Evolutionary conservation across 179 eudicot genomes (phyloP), one percentile per base, ranked within the genome.

Genomic region (Nepenthes alata): DNA sequence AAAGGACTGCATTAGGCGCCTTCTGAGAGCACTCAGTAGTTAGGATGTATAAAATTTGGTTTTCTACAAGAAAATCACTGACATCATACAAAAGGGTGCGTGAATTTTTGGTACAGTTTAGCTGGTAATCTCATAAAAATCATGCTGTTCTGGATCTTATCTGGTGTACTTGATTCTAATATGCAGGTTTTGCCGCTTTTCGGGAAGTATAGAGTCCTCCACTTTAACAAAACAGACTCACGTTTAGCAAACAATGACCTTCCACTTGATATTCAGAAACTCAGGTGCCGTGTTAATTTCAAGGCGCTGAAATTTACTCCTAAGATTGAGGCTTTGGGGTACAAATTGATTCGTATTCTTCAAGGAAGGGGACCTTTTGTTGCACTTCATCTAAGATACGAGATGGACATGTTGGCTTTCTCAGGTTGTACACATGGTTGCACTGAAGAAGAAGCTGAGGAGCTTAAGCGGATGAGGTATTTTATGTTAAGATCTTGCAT

Each of bases 401-500:
- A 93, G 79, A 93, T 93, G 98, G 98, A 93, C 78, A 93, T 93
- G 98, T 71, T 93, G 78, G 95, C 98, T 59, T 93, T 93, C 78
- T 93, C 96, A 5, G 98, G 98, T 64, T 93, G 98, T 78, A 89
- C 93, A 16, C 86, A 86, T 78, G 98, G 98, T 59, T 93, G 98
- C 77, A 74, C 84, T 41, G 72, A 55, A 59, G 90, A 81, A 66
- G 98, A 93, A 83, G 86, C 95, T 38, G 90, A 86, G 70, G 85
- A 93, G 71, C 93, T 93, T 47, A 89, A 87, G 82, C 86, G 66
- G 52, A 63, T 93, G 83, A 93, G 98, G 98, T 91, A 35, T 54
- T 71, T 71, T 41, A 4, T 41, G 45, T 4, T 41, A 41, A 41
- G 8, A 7, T 0, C 45, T 41, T 4, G 45, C 8, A 7, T 41